phyloP scores from a whole-genome alignment of 208 protist genomes.

The Leishmania braziliensis region DNA sequence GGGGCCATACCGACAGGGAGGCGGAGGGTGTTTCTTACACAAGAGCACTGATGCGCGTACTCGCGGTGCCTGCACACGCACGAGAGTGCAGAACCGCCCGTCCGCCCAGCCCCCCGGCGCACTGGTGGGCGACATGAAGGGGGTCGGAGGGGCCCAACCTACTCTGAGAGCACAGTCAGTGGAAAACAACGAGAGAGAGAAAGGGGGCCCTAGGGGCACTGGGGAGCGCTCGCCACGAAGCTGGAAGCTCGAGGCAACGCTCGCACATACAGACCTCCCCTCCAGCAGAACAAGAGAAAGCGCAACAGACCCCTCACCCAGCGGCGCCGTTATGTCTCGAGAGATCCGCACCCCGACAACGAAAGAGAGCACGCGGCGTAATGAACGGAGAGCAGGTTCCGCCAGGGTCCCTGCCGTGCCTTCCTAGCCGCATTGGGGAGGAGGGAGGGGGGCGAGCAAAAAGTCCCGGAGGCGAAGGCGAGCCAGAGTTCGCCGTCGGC shows the following conservation, averaged over 20 bases:
- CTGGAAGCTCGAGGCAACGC: not conserved
- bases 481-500: not conserved
- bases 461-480: not conserved
- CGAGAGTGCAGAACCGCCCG: not conserved
- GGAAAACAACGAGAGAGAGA: not conserved
- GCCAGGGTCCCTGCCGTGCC: not conserved
- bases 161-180: not conserved
- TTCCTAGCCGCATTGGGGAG: not conserved
- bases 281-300: not conserved
- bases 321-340: not conserved
- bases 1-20: not conserved
- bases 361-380: not conserved
- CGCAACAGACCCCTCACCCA: not conserved
- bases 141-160: not conserved
- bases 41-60: not conserved
- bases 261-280: too few species aligned
- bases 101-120: not conserved
- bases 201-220: not conserved
- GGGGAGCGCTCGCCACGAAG: not conserved
- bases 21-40: not conserved
- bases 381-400: not conserved
- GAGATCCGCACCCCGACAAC: not conserved
- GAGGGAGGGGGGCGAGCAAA: not conserved
- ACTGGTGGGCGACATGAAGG: not conserved
- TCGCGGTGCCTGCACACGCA: not conserved